phyloP scores from a whole-genome alignment of 1,139 yeast genomes.

The Geotrichum klebahnii region DNA sequence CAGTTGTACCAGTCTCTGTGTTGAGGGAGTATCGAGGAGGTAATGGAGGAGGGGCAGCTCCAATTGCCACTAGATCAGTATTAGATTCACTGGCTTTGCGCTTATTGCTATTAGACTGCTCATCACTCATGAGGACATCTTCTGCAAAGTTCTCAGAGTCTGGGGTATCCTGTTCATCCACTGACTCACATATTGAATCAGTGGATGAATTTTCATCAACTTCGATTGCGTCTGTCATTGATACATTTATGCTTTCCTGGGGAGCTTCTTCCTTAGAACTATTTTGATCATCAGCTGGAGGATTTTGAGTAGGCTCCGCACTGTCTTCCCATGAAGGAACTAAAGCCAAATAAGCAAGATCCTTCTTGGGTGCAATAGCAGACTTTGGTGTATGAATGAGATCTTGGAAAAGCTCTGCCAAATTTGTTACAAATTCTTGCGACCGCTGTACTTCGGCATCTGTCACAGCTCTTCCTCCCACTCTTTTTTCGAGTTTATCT shows the following conservation, averaged over 20 bases:
- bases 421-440: constrained; percentile 69
- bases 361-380: constrained; percentile 76
- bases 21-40: constrained; percentile 6
- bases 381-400: constrained; percentile 61
- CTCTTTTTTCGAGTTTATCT: constrained; percentile 42
- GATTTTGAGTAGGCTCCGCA: constrained; percentile 18
- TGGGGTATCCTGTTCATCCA: constrained; percentile 11
- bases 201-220: neutral
- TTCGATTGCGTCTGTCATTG: neutral
- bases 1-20: constrained; percentile 1
- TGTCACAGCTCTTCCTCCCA: constrained; percentile 83
- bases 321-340: constrained; percentile 53
- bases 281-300: neutral
- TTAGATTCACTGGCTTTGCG: constrained; percentile 2
- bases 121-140: constrained; percentile 1
- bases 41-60: constrained; percentile 1
- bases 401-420: constrained; percentile 62
- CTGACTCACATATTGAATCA: constrained; percentile 6
- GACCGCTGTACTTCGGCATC: constrained; percentile 71
- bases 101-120: neutral
- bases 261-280: no score
- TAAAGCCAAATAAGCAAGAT: constrained; percentile 82
- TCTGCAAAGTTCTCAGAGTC: constrained; percentile 8
- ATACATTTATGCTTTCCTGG: neutral
- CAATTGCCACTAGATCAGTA: neutral